phyloP scores from a whole-genome alignment of 371 early-diverging fungal species.

The Globomyces sp. region DNA sequence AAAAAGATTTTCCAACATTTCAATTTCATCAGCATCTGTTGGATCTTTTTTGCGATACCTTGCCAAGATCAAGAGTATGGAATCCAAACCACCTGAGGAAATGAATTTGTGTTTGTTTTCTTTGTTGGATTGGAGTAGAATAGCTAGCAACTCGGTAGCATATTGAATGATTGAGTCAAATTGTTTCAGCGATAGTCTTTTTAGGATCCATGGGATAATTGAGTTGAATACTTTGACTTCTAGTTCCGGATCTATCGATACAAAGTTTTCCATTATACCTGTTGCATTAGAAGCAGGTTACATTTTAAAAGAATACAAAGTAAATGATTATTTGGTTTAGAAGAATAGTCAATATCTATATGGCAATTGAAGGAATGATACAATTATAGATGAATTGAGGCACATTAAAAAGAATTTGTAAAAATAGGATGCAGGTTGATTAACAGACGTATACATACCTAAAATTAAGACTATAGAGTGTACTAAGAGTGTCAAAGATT shows the following conservation, averaged over 20 bases:
- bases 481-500: slow-evolving; percentile 76
- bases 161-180: slow-evolving; percentile 48
- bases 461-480: not conserved
- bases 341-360: no score
- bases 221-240: slow-evolving; percentile 21
- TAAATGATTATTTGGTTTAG: no score
- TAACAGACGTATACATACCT: no score
- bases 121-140: slow-evolving; percentile 65
- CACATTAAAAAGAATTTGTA: no score
- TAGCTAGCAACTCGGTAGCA: slow-evolving; percentile 81
- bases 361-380: no score
- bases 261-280: slow-evolving; percentile 75
- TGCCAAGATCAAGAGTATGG: slow-evolving; percentile 53
- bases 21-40: slow-evolving; percentile 76
- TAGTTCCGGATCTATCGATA: slow-evolving; percentile 66
- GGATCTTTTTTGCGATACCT: slow-evolving; percentile 76
- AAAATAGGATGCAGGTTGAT: not conserved
- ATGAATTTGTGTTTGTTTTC: slow-evolving; percentile 62
- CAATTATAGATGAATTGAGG: no score
- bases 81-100: slow-evolving; percentile 69
- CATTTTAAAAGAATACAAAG: no score
- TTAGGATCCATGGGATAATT: slow-evolving; percentile 71
- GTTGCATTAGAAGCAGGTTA: no score
- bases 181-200: slow-evolving; percentile 51
- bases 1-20: slow-evolving; percentile 88